Evolutionary conservation across 306 rosid species (phyloP).

Genomic region (Sphenostylis stenocarpa): DNA sequence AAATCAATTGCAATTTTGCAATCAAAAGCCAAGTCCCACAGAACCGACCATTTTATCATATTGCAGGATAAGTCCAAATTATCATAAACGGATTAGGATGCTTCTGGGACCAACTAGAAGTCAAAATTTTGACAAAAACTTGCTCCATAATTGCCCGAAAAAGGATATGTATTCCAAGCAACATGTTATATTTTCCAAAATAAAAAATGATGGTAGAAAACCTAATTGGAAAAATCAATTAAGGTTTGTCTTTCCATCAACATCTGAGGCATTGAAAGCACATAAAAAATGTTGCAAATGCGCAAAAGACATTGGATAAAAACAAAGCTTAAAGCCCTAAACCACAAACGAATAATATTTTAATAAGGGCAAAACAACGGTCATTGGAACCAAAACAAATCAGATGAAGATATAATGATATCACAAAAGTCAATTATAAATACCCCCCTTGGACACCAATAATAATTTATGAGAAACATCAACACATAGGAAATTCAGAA

Average conservation of each 20-base stretch:
- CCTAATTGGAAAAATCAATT: neutral
- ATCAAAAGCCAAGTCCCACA: conserved; percentile 22
- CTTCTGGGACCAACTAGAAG: conserved; percentile 44
- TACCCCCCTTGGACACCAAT: neutral
- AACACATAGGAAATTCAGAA: neutral
- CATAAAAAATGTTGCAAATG: conserved; percentile 9
- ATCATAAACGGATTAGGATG: conserved; percentile 33
- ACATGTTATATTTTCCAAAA: neutral
- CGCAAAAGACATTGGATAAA: conserved; percentile 3
- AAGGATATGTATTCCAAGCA: neutral
- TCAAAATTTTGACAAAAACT: neutral
- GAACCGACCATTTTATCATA: conserved; percentile 27
- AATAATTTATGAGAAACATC: neutral
- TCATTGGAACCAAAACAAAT: conserved; percentile 31
- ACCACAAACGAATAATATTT: neutral
- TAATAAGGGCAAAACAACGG: neutral
- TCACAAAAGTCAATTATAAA: neutral
- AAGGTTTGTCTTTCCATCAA: neutral
- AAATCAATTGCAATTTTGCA: conserved; percentile 31
- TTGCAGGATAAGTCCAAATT: conserved; percentile 1
- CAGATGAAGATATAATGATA: conserved; percentile 22
- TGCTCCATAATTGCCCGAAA: neutral
- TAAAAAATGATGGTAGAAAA: neutral
- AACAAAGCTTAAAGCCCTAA: conserved; percentile 12
- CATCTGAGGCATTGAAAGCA: conserved; percentile 9